A percentile compares a stretch with the other conserved stretches of the same genome.
Evolutionary conservation across 805 yeast genomes (phyloP).

Genomic region (Sugiyamaella americana): DNA sequence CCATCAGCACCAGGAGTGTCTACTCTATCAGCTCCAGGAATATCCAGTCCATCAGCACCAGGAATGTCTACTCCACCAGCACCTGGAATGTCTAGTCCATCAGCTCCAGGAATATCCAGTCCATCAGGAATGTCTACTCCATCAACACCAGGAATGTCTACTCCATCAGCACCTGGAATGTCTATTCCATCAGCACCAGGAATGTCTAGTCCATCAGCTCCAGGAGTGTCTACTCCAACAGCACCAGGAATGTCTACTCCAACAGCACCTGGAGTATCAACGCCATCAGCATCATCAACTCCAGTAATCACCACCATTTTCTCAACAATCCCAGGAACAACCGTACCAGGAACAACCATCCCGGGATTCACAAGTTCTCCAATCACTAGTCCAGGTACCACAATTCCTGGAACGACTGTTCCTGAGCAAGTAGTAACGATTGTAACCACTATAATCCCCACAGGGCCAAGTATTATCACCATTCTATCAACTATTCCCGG

Average conservation of each 20-base stretch:
- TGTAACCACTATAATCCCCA: constrained; percentile 1
- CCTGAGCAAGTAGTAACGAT: constrained; percentile 5
- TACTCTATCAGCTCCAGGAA: background rate
- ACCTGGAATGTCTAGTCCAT: background rate
- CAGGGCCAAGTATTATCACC: constrained; percentile 1
- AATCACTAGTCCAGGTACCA: constrained; percentile 1
- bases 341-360: constrained; percentile 10
- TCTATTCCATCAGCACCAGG: background rate
- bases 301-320: constrained; percentile 1
- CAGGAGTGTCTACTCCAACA: background rate
- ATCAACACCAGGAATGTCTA: too few relatives aligned
- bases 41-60: background rate
- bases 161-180: background rate
- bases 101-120: too few relatives aligned
- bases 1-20: constrained; percentile 1
- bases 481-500: constrained; percentile 14
- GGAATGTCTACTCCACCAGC: background rate
- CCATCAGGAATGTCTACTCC: too few relatives aligned
- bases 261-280: background rate
- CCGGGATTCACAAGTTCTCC: constrained; percentile 6
- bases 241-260: background rate
- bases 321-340: constrained; percentile 9
- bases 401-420: constrained; percentile 8
- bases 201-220: background rate
- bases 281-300: background rate